These are phyloP conservation scores for Pleurotus cornucopiae DNA, from an alignment of 768 basidiomycete species.

Conservation along the genomic window DNA sequence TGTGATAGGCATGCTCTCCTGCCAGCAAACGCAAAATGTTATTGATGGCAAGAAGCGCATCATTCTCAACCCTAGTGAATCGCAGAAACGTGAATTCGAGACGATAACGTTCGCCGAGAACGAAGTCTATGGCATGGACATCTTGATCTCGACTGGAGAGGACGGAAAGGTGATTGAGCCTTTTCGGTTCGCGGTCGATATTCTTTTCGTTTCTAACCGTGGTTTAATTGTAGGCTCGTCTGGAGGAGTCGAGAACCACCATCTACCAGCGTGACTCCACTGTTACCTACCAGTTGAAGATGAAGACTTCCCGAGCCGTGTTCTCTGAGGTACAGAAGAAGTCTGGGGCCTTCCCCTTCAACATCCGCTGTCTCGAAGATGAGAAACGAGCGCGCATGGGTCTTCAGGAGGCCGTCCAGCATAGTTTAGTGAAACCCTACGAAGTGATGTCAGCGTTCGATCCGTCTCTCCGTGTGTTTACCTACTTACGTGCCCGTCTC, in stretches of 20 bases:
- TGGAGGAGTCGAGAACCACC: constrained; percentile 86
- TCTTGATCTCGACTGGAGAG: constrained; percentile 81
- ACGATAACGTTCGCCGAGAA: constrained; percentile 83
- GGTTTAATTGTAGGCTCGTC: constrained; percentile 58
- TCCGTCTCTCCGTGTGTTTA: constrained; percentile 13
- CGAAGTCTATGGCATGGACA: constrained; percentile 94
- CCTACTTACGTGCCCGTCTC: neutral
- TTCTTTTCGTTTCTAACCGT: neutral
- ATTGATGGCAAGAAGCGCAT: constrained; percentile 97
- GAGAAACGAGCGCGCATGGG: constrained; percentile 96
- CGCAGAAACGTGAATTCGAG: constrained; percentile 84
- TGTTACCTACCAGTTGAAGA: constrained; percentile 93
- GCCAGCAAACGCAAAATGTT: constrained; percentile 90
- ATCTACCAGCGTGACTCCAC: constrained; percentile 87
- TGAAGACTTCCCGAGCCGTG: constrained; percentile 95
- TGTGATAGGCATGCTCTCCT: constrained; percentile 82
- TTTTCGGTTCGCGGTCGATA: neutral
- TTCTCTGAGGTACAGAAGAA: constrained; percentile 98
- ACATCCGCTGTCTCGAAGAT: constrained; percentile 88
- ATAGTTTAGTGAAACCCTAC: constrained; percentile 90
- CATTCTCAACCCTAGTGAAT: constrained; percentile 83
- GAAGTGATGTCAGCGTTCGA: constrained; percentile 72
- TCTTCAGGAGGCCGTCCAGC: constrained; percentile 92
- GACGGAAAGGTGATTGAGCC: constrained; percentile 75
- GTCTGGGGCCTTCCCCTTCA: constrained; percentile 97